Evolutionary conservation across 805 yeast species (phyloP).

Genomic region (Ogataea degrootiae): DNA sequence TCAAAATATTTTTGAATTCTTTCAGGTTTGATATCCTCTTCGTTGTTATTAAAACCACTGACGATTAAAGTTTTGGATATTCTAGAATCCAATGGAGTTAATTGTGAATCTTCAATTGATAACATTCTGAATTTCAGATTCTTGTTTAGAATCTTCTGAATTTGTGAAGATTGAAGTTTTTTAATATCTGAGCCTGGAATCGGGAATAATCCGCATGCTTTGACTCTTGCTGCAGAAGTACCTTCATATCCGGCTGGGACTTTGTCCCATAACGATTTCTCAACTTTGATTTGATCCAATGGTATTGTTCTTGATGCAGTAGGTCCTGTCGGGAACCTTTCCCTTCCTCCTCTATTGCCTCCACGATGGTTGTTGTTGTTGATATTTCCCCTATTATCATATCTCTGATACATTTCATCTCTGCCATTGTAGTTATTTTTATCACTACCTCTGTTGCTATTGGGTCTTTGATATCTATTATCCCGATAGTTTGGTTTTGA

Average conservation of each 20-base stretch:
- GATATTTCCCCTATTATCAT: slow-evolving; percentile 9
- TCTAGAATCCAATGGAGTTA: slow-evolving; percentile 24
- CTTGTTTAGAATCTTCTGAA: slow-evolving; percentile 17
- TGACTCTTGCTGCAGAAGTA: slow-evolving; percentile 71
- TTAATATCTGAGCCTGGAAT: slow-evolving; percentile 53
- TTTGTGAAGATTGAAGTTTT: slow-evolving; percentile 34
- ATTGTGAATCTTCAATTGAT: slow-evolving; percentile 18
- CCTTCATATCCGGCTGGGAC: slow-evolving; percentile 67
- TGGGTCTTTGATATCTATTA: slow-evolving; percentile 1
- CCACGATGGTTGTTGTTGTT: slow-evolving; percentile 17
- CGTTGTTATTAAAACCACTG: slow-evolving; percentile 15
- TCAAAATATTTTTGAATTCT: slow-evolving; percentile 43
- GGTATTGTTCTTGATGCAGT: slow-evolving; percentile 32
- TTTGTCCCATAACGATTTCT: slow-evolving; percentile 62
- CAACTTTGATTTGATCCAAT: slow-evolving; percentile 46
- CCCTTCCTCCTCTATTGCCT: slow-evolving; percentile 9
- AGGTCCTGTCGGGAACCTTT: background rate
- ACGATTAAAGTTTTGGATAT: slow-evolving; percentile 22
- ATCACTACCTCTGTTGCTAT: slow-evolving; percentile 1
- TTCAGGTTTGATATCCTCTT: slow-evolving; percentile 13
- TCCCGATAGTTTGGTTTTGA: background rate
- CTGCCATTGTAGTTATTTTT: slow-evolving; percentile 5
- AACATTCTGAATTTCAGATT: slow-evolving; percentile 9
- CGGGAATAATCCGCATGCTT: slow-evolving; percentile 73
- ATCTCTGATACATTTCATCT: slow-evolving; percentile 11